Evolutionary conservation across 768 basidiomycete genomes (phyloP), one percentile per base, ranked within the genome.

Genomic region (Serendipita sp.): DNA sequence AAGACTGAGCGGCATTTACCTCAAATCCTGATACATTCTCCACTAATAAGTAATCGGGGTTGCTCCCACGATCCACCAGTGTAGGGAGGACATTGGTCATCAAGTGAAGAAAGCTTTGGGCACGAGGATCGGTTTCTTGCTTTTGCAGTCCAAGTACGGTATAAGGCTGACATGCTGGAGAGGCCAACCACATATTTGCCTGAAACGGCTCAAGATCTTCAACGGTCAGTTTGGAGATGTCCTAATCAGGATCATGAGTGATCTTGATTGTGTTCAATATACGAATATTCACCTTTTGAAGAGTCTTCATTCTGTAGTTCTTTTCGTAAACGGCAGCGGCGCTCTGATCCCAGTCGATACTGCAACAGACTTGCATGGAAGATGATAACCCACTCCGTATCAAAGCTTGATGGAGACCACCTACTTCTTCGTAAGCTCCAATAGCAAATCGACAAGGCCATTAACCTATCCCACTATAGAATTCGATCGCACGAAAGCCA

Each of bases 1-100:
- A 42, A 2, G 38, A 42, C 16, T 17, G 41, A 20, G 51, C 7
- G 41, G 33, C 11, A 48, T 24, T 30, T 70, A 87, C 88, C 82
- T 88, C 86, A 66, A 90, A 90, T 5, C 87, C 88, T 9, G 83
- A 86, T 2, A 91, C 89, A 66, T 90, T 90, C 69, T 90, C 89
- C 7, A 91, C 75, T 11, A 90, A 76, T 9, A 90, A 68, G 63
- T 77, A 79, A 2, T 71, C 72, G 3, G 89, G 89, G 62, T 82
- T 80, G 3, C 71, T 71, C 38, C 74, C 67, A 7, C 67, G 69
- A 3, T 66, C 63, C 7, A 74, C 79, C 60, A 90, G 70, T 28
- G 79, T 77, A 0, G 87, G 86, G 0, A 90, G 74, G 24, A 90
- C 76, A 26, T 71, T 69, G 64, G 80, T 76, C 43, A 89, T 74